Base-by-base conservation (phyloP, 495 filamentous ascomycete species). In the Letharia lupina region DNA sequence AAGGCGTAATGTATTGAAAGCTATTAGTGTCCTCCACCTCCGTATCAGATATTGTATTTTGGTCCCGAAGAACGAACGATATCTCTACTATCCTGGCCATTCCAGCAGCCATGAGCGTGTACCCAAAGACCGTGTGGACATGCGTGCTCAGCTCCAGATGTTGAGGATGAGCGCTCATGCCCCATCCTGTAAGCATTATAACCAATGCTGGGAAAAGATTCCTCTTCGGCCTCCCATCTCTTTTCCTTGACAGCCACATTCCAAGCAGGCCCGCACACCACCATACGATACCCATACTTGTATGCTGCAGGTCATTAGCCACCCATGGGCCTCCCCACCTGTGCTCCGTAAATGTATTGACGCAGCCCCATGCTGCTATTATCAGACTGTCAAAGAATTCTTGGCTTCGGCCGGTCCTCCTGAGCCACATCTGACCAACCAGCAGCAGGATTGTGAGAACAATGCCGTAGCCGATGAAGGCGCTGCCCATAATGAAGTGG, bases 281-380 rank as follows among this genome's bases (percentile, higher is more conserved):
- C 94, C 94, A 98, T 62, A 98, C 86, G 66, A 98, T 84, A 40
- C 94, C 94, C 95, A 98, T 98, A 15, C 87, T 88, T 0, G 94
- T 98, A 73, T 98, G 95, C 74, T 98, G 94, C 75, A 96, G 85
- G 74, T 98, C 94, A 72, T 96, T 97, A 72, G 84, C 83, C n/a
- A 89, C 93, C 94, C 94, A 98, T 3, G 83, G 79, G 0, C 80
- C 77, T 45, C 95, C 95, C 94, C 94, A 98, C 45, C 89, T 84
- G 75, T 98, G 94, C 75, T 98, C 94, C 20, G 95, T 98, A 74
- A 98, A 98, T 47, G 95, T 98, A 74, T 98, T 98, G 75, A 98
- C 86, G 73, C 89, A 91, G 52, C 94, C 94, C 94, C 94, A 98
- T 13, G 87, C 85, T 3, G 92, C 88, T 72, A 98, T 98, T 47